Evolutionary conservation across 257 asterid genomes (phyloP), one percentile per base, ranked within the genome.

Genomic region (Forsythia viridissima): DNA sequence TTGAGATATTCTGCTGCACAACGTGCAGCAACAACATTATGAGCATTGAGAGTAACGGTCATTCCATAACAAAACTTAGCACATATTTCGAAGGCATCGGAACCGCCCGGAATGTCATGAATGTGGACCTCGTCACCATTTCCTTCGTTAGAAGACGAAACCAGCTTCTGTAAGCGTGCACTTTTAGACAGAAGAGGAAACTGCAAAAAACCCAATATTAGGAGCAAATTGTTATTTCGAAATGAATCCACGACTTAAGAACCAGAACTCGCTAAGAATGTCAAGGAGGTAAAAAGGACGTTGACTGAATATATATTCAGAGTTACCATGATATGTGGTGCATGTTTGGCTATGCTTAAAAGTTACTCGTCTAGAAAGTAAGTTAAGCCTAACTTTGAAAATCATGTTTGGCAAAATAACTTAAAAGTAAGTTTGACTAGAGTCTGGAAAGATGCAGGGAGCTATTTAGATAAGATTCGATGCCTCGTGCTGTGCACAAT

Each of bases 1-100:
- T 86, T 90, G 0, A 91, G 86, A 77, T 86, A 91, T 85, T 91
- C 94, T 30, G 97, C 90, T 13, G 97, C 97, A 81, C 97, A 91
- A 8, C 94, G 91, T 61, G 89, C 81, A 6, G 91, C 87, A 37
- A 90, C 75, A 8, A 88, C 90, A 37, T 91, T 91, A 77, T 91
- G 83, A 57, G 97, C 94, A 51, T 91, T 91, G 55, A 91, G 81
- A 48, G 91, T 90, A 43, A 91, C 91, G 1, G 87, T 85, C 87
- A 90, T 86, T 21, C 90, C 86, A 21, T 91, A 91, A 63, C 97
- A 91, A 77, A 91, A 91, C 82, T 90, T 91, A n/a, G 90, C 91
- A 21, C 97, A 91, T 77, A 85, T 86, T 79, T 91, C 97, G 16
- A 91, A 90, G 21, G 94, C 90, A 57, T 75, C 44, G 0, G 97